Evolutionary conservation across 768 basidiomycete species (phyloP), one percentile per base, ranked within the genome.

Genomic region (Boletales sp.): DNA sequence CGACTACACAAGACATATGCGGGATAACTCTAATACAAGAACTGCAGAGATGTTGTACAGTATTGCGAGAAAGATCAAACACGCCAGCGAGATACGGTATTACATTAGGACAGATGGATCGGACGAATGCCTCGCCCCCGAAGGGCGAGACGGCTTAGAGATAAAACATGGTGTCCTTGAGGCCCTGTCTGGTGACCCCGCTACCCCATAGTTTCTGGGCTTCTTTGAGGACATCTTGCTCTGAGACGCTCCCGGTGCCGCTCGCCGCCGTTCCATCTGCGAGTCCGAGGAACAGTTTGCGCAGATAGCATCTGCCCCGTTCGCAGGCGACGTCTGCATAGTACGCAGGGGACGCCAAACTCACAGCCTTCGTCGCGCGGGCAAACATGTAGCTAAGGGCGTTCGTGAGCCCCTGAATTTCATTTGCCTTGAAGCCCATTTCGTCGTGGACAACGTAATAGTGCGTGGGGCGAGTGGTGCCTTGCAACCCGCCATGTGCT

Each of bases 141-240:
- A 3, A 25, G 51, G 13, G 41, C 9, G 41, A 14, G 10, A 15
- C 30, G 3, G 14, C 9, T 74, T 55, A 87, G n/a, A 89, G 71
- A 66, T 90, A 90, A 59, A 79, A 90, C 87, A 90, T 90, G 0
- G 83, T 83, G 34, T 86, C 76, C 67, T 80, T 85, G 61, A 89
- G 63, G 7, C 58, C 63, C 0, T 57, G 30, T 3, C 74, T 78
- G 14, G 62, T 55, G 14, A 86, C 82, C 2, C 85, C 87, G 4
- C 61, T 62, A 15, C 65, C 63, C 89, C 89, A 92, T 37, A 76
- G 46, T 14, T 44, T 59, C 46, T 59, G 39, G 1, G 87, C 89
- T 60, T 86, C 85, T 14, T 60, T 61, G 55, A 72, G 70, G 13
- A 84, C 74, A 25, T 74, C 71, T 36, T 81, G 74, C 18, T 83